A percentile compares a stretch with the other conserved stretches of the same genome.
phyloP scores from a whole-genome alignment of 768 basidiomycete genomes.

The Russula earlei region DNA sequence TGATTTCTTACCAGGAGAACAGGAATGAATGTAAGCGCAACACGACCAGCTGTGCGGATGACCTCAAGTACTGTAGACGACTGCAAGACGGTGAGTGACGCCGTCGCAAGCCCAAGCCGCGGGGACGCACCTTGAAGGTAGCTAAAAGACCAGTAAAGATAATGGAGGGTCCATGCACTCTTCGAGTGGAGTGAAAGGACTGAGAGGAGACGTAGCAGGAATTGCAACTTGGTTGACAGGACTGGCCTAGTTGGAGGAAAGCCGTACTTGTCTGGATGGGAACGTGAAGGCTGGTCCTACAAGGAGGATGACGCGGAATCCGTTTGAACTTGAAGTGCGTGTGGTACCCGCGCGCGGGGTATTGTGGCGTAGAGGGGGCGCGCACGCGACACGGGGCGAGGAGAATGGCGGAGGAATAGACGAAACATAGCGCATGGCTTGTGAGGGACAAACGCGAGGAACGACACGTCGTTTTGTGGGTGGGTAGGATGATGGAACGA shows the following conservation, averaged over 20 bases:
- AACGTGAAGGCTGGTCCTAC: not conserved
- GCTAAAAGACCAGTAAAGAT: conserved; percentile 49
- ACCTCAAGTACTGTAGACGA: conserved; percentile 64
- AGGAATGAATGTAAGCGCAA: conserved; percentile 70
- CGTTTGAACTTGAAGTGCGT: not conserved
- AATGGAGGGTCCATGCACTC: conserved; percentile 20
- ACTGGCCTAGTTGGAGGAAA: conserved; percentile 1
- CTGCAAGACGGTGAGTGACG: conserved; percentile 31
- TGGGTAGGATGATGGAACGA: not conserved
- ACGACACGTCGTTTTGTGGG: not conserved
- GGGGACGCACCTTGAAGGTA: conserved; percentile 48
- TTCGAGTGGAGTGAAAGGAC: conserved; percentile 36
- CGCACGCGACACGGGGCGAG: conserved; percentile 4
- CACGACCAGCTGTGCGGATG: conserved; percentile 58
- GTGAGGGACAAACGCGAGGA: not conserved
- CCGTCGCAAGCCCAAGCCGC: not conserved
- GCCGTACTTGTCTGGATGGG: conserved; percentile 11
- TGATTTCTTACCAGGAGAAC: conserved; percentile 52
- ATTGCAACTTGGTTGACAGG: not conserved
- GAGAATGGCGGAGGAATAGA: not conserved
- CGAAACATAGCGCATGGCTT: conserved; percentile 16
- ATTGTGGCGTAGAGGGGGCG: not conserved
- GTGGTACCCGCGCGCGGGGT: not conserved
- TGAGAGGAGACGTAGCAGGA: not conserved
- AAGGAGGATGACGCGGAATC: not conserved